A percentile compares a stretch with the other conserved stretches of the same genome.
Conservation (phyloP, 805 yeast genomes). For the Groenewaldozyma tartarivorans region DNA sequence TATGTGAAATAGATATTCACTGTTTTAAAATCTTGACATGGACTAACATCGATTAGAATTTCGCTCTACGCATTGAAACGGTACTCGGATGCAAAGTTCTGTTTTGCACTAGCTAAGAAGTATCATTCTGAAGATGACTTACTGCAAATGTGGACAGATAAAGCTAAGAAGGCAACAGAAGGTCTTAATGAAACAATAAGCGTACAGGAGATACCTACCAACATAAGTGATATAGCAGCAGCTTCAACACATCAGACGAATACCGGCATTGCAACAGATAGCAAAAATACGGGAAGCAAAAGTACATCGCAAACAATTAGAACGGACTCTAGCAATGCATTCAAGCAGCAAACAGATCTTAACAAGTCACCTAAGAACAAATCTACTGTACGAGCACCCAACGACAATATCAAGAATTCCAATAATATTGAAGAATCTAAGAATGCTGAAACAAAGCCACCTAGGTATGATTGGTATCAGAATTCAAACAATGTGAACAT, state of each 20-base stretch:
- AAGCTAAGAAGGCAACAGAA: constrained; percentile 9
- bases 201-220: neutral
- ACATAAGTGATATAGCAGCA: too few relatives aligned
- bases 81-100: constrained; percentile 20
- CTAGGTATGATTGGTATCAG: constrained; percentile 68
- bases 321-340: constrained; percentile 3
- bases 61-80: constrained; percentile 18
- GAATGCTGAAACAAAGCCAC: neutral
- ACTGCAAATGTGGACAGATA: constrained; percentile 15
- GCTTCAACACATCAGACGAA: too few relatives aligned
- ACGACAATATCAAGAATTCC: too few relatives aligned
- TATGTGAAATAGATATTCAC: constrained; percentile 3
- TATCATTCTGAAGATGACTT: constrained; percentile 14
- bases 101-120: constrained; percentile 17
- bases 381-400: too few relatives aligned
- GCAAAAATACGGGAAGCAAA: too few relatives aligned
- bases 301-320: neutral
- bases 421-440: neutral
- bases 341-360: neutral
- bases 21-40: neutral
- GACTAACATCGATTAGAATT: too few relatives aligned
- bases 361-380: neutral
- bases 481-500: constrained; percentile 45
- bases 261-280: too few relatives aligned
- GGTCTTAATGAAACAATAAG: constrained; percentile 2